Evolutionary conservation across 2,329 filamentous ascomycete genomes (phyloP), one percentile per base, ranked within the genome.

Genomic region (Lachnellula hyalina): DNA sequence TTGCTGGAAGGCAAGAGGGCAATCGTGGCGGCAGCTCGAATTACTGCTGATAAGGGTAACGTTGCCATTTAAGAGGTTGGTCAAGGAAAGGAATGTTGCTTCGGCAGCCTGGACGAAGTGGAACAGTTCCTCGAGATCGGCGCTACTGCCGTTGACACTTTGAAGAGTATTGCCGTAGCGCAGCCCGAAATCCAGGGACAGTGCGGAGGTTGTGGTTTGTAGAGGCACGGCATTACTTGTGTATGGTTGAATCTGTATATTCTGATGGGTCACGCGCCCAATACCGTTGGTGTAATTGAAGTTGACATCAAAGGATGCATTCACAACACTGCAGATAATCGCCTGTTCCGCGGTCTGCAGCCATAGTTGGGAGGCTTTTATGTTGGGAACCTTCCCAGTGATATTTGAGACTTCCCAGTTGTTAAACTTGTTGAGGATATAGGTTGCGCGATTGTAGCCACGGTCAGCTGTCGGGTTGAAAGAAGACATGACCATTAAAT

Each of bases 251-350:
- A 32, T 32, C 3, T 32, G 28, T 32, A 32, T 12, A 32, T 32
- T 4, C 28, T 32, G 28, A 11, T 32, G 9, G 5, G 47, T n/a
- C 12, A 50, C 17, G 23, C n/a, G 46, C 19, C 48, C 41, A 28
- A 47, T 15, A 11, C 50, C 53, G 21, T 53, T 38, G 0, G 52
- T 15, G 19, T 44, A 61, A 21, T 59, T 48, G 36, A 52, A 53
- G 6, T 49, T 58, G 9, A 63, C 48, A 6, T 57, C 47, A 51
- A 56, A 63, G 7, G 59, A 54, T 11, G 59, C 49, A 12, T 63
- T 63, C 5, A 48, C 51, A 25, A 54, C 21, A 21, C 42, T 48
- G 38, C 61, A 63, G 5, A 60, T 44, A 3, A 60, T 21, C 28
- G 17, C 41, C 4, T 44, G 32, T 4, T 49, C 50, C 14, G 59